Base-by-base conservation (phyloP, 2,329 filamentous ascomycete species). In the Cercospora sesami region DNA sequence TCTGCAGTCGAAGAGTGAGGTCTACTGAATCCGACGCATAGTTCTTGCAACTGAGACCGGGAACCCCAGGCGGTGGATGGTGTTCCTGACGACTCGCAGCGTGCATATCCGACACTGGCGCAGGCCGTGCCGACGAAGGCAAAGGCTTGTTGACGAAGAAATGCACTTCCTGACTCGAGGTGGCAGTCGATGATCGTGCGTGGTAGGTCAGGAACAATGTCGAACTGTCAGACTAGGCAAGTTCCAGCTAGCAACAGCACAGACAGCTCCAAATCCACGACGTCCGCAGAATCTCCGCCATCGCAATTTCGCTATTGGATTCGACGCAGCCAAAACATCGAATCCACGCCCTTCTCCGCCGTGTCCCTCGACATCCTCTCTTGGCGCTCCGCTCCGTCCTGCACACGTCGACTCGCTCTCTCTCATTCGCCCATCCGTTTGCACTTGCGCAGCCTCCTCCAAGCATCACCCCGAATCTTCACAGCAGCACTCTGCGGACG, bases 111-210 rank as follows among this genome's bases (percentile, higher is more conserved):
- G 33, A 21, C 48, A 28, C 39, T 42, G 23, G 58, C 58, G 57
- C 30, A 42, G 21, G 23, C 64, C 28, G 33, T 36, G 16, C 21
- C 48, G 60, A 60, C 60, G 51, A 53, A 39, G 33, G 5, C 33
- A 39, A 39, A 39, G 63, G 61, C 61, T 42, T 18, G 42, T 48
- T 67, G 65, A 67, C 53, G 61, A 64, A 31, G 57, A 21, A 18
- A 16, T n/a, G 62, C 33, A 48, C 58, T 65, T 48, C 8, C 62
- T 68, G 66, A 68, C 66, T 68, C 66, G 66, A 31, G 28, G 18
- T 14, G 55, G 51, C 23, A 26, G 48, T 63, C 62, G 62, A 64
- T 64, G 62, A 64, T 64, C 48, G 48, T 58, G 61, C 42, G 53
- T 63, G 61, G 61, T 30, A 55, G 42, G 18, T 58, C 48, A 58